A percentile compares a stretch with the other conserved stretches of the same genome.
These are phyloP conservation scores for Pichia rugopelliculosa DNA, from an alignment of 805 yeast species.

Conservation along the genomic window DNA sequence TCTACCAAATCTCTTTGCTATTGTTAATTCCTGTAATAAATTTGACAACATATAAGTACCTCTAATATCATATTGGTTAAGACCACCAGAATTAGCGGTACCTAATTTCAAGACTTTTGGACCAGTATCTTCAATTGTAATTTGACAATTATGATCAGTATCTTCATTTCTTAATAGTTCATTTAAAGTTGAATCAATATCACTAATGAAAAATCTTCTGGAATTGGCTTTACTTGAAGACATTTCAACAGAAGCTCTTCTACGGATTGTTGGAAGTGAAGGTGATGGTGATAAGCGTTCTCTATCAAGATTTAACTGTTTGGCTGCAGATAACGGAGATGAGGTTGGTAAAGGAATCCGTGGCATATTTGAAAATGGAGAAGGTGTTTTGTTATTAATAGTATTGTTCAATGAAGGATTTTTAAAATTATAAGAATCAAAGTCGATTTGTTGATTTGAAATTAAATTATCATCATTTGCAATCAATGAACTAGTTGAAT, in stretches of 20 bases:
- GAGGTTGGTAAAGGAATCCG: conserved; percentile 1
- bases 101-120: conserved; percentile 76
- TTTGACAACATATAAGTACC: conserved; percentile 90
- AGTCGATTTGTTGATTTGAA: background rate
- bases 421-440: background rate
- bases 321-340: background rate
- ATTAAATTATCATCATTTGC: background rate
- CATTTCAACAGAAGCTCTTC: conserved; percentile 53
- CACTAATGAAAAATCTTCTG: conserved; percentile 59
- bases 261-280: conserved; percentile 19
- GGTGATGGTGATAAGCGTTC: conserved; percentile 5
- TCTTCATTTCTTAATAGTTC: conserved; percentile 71
- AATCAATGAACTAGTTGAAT: conserved; percentile 13
- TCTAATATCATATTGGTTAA: conserved; percentile 59
- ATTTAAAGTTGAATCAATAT: conserved; percentile 64
- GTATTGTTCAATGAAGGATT: background rate
- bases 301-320: background rate
- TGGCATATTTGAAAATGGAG: background rate
- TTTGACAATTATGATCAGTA: conserved; percentile 78
- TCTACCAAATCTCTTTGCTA: conserved; percentile 76
- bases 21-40: conserved; percentile 78
- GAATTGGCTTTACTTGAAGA: conserved; percentile 28
- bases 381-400: background rate
- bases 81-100: conserved; percentile 81
- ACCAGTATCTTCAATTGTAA: conserved; percentile 78